phyloP scores from a whole-genome alignment of 352 stramenopile species.

The Globisporangium heterothallicum region DNA sequence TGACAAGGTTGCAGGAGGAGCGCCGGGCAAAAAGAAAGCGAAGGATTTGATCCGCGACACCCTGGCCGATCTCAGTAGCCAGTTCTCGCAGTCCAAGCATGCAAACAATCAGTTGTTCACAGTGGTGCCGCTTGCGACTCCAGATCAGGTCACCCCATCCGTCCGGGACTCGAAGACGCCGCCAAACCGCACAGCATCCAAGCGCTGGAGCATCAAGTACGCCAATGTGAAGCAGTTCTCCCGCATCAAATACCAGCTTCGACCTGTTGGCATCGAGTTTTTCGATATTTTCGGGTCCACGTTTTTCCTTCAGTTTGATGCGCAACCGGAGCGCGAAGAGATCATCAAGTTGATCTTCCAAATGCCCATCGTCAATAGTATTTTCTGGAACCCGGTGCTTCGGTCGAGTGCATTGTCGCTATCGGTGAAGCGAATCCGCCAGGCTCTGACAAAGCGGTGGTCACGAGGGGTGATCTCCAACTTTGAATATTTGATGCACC shows the following conservation, averaged over 20 bases:
- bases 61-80: slow-evolving; percentile 41
- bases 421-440: slow-evolving; percentile 65
- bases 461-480: slow-evolving; percentile 63
- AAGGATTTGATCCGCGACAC: slow-evolving; percentile 50
- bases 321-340: slow-evolving; percentile 43
- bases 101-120: slow-evolving; percentile 35
- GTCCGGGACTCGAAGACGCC: background rate
- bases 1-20: slow-evolving; percentile 5
- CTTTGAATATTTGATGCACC: slow-evolving; percentile 96
- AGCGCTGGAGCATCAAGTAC: slow-evolving; percentile 63
- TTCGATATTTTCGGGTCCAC: slow-evolving; percentile 65
- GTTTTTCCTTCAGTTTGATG: slow-evolving; percentile 73
- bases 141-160: background rate
- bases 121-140: slow-evolving; percentile 24
- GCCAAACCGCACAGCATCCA: slow-evolving; percentile 3
- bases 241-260: slow-evolving; percentile 74
- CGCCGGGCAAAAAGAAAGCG: slow-evolving; percentile 31
- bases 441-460: slow-evolving; percentile 69
- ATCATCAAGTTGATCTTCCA: slow-evolving; percentile 66
- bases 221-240: slow-evolving; percentile 67
- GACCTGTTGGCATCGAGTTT: slow-evolving; percentile 69
- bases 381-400: slow-evolving; percentile 73
- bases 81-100: slow-evolving; percentile 36
- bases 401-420: slow-evolving; percentile 51
- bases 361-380: slow-evolving; percentile 78